Evolutionary conservation across 352 stramenopile genomes (phyloP), one percentile per base, ranked within the genome.

Genomic region (Phytophthora cactorum): DNA sequence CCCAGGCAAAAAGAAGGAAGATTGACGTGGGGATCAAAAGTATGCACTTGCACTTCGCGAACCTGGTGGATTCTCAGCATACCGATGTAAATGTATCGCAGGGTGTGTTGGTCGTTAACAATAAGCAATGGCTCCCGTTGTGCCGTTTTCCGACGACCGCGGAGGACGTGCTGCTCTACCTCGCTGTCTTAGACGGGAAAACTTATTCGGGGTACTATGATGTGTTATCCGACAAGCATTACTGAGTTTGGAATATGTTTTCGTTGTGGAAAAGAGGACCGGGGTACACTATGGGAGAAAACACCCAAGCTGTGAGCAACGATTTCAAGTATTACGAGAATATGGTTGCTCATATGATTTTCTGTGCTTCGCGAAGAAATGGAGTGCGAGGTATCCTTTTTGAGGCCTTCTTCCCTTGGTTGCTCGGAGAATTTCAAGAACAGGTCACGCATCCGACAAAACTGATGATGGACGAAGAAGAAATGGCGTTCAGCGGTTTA

Each of bases 271-370:
- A 31, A 15, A 51, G 2, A 15, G n/a, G 41, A 5, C 9, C 15
- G 41, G 44, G 4, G 38, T 41, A 15, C n/a, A 28, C 29, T 28
- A 17, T 43, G 5, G 11, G 22, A 43, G 49, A 38, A 47, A 59
- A 47, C 11, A 17, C 4, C 1, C 22, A 65, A 2, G 49, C 45
- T 15, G 1, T 22, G 11, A 7, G 3, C 1, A 43, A 43, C 32
- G 17, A 73, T 41, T 70, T 32, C 39, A 68, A 58, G 5, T 32
- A 12, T 9, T 78, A 65, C 32, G 66, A 74, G 47, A 78, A 70
- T 25, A 73, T 78, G 71, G 57, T 70, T 1, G 61, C 66, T 53
- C 71, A 78, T 54, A 46, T 45, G 10, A 66, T 75, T 27, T 78
- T 78, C 43, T 66, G 66, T 63, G 66, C 62, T 1, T 78, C 67